A percentile compares a stretch with the other conserved stretches of the same genome.
Evolutionary conservation across 2,329 filamentous ascomycete species (phyloP).

Genomic region (Cordyceps pruinosa): DNA sequence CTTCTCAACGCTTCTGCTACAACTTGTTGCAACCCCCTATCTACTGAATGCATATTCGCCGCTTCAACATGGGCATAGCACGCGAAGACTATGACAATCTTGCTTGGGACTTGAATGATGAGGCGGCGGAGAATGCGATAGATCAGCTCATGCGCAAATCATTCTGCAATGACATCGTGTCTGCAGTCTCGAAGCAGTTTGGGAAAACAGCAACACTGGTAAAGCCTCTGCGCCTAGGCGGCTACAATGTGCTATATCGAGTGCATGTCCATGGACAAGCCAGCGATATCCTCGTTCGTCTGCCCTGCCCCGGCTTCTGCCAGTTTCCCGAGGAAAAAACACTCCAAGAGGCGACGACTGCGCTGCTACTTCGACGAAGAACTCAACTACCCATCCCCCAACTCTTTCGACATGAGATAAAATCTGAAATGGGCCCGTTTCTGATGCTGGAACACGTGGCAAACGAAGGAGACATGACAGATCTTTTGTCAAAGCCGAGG

Average conservation of each 20-base stretch:
- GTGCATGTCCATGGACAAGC: constrained; percentile 8
- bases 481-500: background rate
- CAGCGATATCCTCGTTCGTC: constrained; percentile 13
- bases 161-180: background rate
- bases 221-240: constrained; percentile 9
- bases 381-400: constrained; percentile 12
- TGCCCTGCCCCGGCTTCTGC: constrained; percentile 12
- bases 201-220: background rate
- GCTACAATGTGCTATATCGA: constrained; percentile 17
- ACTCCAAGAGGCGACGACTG: constrained; percentile 14
- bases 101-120: constrained; percentile 5
- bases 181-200: background rate
- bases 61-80: too few species aligned
- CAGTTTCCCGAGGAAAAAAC: constrained; percentile 17
- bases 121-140: background rate
- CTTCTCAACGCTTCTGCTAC: too few species aligned
- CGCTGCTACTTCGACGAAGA: background rate
- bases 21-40: too few species aligned
- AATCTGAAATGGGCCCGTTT: constrained; percentile 5
- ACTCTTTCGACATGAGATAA: constrained; percentile 13
- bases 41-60: too few species aligned
- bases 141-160: background rate
- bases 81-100: background rate
- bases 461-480: background rate
- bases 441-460: background rate